These are phyloP conservation scores for Ilex aquifolium DNA, from an alignment of 257 asterid genomes.

Conservation along the genomic window DNA sequence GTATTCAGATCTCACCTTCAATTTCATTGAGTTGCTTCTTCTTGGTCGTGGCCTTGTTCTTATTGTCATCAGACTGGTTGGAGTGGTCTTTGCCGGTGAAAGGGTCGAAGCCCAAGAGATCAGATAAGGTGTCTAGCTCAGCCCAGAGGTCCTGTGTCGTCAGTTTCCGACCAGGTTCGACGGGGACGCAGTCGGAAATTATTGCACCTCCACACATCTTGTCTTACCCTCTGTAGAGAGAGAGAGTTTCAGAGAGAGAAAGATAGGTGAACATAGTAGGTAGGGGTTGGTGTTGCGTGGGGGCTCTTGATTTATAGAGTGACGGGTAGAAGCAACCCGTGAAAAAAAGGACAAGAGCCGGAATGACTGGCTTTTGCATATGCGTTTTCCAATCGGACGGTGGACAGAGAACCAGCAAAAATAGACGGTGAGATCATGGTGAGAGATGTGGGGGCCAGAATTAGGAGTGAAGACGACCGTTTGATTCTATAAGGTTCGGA, in stretches of 20 bases:
- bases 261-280: slow-evolving; percentile 6
- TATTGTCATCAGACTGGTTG: slow-evolving; percentile 3
- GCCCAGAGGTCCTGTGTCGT: slow-evolving; percentile 60
- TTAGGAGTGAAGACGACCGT: too few relatives aligned
- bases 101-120: slow-evolving; percentile 55
- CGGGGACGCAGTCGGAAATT: slow-evolving; percentile 55
- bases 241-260: slow-evolving; percentile 4
- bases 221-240: not conserved
- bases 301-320: too few relatives aligned
- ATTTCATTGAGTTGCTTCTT: slow-evolving; percentile 26
- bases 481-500: too few relatives aligned
- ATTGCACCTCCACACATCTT: slow-evolving; percentile 88
- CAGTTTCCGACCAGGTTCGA: slow-evolving; percentile 38
- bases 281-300: too few relatives aligned
- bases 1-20: slow-evolving; percentile 1
- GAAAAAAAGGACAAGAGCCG: too few relatives aligned
- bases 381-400: too few relatives aligned
- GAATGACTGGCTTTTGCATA: too few relatives aligned
- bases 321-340: too few relatives aligned
- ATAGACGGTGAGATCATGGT: too few relatives aligned
- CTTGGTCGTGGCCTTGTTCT: not conserved
- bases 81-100: too few relatives aligned
- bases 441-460: too few relatives aligned
- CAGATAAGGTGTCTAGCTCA: slow-evolving; percentile 52
- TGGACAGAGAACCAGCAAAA: too few relatives aligned